Evolutionary conservation across 495 filamentous ascomycete genomes (phyloP).

Genomic region (Wilcoxina mikolae): DNA sequence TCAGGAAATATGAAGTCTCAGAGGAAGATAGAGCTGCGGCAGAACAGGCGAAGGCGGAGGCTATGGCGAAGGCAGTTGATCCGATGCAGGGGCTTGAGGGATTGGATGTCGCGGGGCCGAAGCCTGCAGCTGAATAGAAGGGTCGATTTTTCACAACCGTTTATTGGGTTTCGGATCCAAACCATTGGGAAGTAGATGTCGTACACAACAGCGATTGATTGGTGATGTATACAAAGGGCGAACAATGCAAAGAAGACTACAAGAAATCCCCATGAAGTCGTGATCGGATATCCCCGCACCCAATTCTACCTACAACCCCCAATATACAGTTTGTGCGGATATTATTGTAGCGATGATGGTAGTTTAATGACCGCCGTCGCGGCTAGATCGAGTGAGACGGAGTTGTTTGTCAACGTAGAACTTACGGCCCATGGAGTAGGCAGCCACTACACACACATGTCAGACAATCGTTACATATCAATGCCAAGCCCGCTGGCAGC

Average conservation of each 20-base stretch:
- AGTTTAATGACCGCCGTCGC: neutral
- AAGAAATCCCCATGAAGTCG: too few relatives aligned
- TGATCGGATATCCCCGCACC: too few relatives aligned
- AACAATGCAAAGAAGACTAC: too few relatives aligned
- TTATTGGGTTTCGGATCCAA: too few relatives aligned
- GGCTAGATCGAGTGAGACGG: conserved; percentile 49
- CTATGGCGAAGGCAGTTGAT: conserved; percentile 47
- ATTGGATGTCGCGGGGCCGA: conserved; percentile 83
- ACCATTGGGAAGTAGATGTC: too few relatives aligned
- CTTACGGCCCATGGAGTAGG: conserved; percentile 68
- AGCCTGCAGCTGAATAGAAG: conserved; percentile 45
- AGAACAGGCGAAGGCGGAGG: conserved; percentile 40
- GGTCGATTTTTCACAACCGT: too few relatives aligned
- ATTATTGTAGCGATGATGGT: too few relatives aligned
- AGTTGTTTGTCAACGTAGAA: conserved; percentile 80
- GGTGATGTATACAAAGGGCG: too few relatives aligned
- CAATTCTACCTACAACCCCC: too few relatives aligned
- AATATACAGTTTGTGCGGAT: too few relatives aligned
- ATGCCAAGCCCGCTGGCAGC: neutral
- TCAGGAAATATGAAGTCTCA: conserved; percentile 76
- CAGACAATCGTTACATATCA: neutral
- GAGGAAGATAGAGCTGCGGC: conserved; percentile 65
- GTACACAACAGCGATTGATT: too few relatives aligned
- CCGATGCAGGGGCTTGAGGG: conserved; percentile 94
- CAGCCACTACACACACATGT: conserved; percentile 40